Conservation (phyloP, 371 early-diverging fungal genomes). For the Actinomucor elegans region DNA sequence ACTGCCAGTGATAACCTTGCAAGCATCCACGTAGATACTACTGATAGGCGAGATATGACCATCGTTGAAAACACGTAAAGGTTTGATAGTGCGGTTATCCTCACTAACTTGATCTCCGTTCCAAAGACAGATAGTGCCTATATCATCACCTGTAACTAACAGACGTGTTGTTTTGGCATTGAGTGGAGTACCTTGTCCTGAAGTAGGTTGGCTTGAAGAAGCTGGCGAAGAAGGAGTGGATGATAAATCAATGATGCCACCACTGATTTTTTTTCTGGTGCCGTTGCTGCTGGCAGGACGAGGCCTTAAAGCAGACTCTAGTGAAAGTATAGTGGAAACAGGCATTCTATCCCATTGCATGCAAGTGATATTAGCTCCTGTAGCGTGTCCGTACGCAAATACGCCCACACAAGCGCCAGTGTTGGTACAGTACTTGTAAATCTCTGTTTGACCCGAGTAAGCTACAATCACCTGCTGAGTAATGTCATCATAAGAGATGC, state of each 20-base stretch:
- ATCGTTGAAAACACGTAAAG: constrained; percentile 21
- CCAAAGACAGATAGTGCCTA: constrained; percentile 48
- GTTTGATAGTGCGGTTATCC: constrained; percentile 13
- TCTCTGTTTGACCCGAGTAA: constrained; percentile 18
- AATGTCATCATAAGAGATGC: constrained; percentile 29
- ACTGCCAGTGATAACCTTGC: constrained; percentile 49
- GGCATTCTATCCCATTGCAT: constrained; percentile 40
- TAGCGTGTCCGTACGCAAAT: constrained; percentile 27
- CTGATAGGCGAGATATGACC: constrained; percentile 43
- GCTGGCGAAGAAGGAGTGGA: neutral
- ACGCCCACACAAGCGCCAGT: constrained; percentile 28
- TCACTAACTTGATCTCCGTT: constrained; percentile 26
- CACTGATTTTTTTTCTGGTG: neutral
- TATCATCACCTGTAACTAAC: constrained; percentile 50
- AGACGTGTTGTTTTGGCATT: constrained; percentile 24
- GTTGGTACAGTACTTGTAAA: constrained; percentile 27
- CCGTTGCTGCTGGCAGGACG: neutral
- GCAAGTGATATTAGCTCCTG: constrained; percentile 30
- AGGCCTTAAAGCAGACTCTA: constrained; percentile 26
- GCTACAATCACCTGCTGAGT: constrained; percentile 28
- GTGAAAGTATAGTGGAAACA: neutral
- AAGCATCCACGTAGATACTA: constrained; percentile 40
- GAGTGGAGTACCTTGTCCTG: neutral
- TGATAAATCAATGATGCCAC: constrained; percentile 8
- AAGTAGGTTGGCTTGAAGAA: neutral